Conservation (phyloP, 169 alveolate genomes). For the Eimeria tenella region DNA sequence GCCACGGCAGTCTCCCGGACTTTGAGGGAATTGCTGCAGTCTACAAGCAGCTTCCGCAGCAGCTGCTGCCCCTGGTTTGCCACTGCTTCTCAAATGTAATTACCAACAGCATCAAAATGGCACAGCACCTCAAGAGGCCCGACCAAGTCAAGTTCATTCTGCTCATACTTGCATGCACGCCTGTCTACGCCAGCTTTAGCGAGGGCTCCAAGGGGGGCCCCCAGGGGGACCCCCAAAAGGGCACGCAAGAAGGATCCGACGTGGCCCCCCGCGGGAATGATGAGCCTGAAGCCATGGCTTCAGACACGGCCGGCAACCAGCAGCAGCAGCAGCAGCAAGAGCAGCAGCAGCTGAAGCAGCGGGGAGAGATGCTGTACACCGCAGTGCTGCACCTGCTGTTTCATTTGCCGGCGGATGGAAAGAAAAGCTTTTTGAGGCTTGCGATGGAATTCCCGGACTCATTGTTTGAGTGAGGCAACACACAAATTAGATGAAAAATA, state of each 20-base stretch:
- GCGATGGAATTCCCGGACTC: slow-evolving; percentile 44
- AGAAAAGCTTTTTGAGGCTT: neutral
- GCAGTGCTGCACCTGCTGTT: slow-evolving; percentile 41
- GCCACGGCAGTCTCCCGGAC: slow-evolving; percentile 50
- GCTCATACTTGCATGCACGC: slow-evolving; percentile 49
- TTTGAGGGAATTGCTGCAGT: slow-evolving; percentile 43
- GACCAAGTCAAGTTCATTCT: slow-evolving; percentile 26
- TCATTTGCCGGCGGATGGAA: slow-evolving; percentile 48
- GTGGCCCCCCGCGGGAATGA: neutral
- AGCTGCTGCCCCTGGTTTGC: slow-evolving; percentile 26
- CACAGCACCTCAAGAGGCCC: neutral
- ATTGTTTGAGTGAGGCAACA: slow-evolving; percentile 8
- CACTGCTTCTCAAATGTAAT: neutral
- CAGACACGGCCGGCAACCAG: too few species aligned
- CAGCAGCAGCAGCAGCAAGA: neutral
- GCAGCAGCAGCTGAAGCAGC: neutral
- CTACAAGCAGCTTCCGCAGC: slow-evolving; percentile 48
- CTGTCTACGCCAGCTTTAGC: neutral
- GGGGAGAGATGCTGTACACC: slow-evolving; percentile 40
- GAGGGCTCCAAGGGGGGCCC: neutral
- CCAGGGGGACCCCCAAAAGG: neutral
- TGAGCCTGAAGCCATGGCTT: neutral
- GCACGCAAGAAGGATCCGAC: neutral
- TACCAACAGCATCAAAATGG: neutral
- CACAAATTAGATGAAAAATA: too few species aligned